Base-by-base conservation (phyloP, 352 stramenopile genomes). In the Phytopythium ostracodes region DNA sequence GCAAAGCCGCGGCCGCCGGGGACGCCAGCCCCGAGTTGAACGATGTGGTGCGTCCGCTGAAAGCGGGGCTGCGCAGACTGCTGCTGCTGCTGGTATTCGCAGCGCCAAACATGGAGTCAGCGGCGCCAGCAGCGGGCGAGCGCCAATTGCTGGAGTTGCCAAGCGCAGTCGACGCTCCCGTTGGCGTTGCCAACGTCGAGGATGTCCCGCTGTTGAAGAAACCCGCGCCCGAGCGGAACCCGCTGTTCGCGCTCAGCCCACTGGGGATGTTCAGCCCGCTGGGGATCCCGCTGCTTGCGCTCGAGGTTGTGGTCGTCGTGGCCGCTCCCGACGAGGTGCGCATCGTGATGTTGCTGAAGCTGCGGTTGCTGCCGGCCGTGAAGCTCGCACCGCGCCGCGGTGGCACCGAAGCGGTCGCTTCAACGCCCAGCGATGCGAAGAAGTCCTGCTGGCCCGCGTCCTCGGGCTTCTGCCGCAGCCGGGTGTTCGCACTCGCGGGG, bases 391-490 rank as follows among this genome's bases (percentile, higher is more conserved):
- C 66, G 56, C 66, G 68, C 2, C 57, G 56, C 42, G 62, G 66
- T 22, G 63, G 66, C 17, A 17, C 42, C 4, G 64, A 52, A 20
- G 63, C 64, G 14, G 66, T 49, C 60, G 62, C 44, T 49, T 83
- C 77, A 36, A 87, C 59, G 15, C 75, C 76, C 51, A 88, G 67
- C 54, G 75, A 76, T 25, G 77, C 75, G 57, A 88, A 87, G 56
- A 87, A 79, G 71, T 87, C 70, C 58, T 79, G 66, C 35, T 64
- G 60, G n/a, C 66, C 66, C 40, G 60, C 50, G n/a, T 56, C 60
- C n/a, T 46, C 61, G 0, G 79, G 75, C 56, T 89, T 89, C 60
- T 87, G 82, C 14, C 82, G 76, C 65, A 93, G 59, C 18, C 67
- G 78, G 46, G 78, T 88, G 55, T 58, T 71, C n/a, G 79, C 82